Conservation (phyloP, 192 early-diverging fungal genomes). For the Polychytrium aggregatum region DNA sequence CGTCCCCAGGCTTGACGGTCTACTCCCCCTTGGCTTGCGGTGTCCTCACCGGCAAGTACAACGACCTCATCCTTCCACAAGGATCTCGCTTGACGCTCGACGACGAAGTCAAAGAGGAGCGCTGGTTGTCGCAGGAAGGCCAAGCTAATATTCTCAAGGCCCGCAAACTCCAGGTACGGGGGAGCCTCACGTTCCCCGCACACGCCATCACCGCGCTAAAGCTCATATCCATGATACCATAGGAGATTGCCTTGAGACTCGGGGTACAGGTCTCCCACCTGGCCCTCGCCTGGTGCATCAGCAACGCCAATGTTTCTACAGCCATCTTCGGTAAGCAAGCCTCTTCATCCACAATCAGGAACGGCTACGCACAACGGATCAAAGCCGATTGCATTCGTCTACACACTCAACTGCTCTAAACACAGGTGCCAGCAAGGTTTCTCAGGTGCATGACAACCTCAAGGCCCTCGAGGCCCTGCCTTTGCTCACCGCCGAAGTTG, state of each 20-base stretch:
- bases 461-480: constrained; percentile 42
- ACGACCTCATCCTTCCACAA: constrained; percentile 46
- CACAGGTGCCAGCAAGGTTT: constrained; percentile 52
- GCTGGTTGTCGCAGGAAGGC: constrained; percentile 62
- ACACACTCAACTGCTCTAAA: no score
- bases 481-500: constrained; percentile 56
- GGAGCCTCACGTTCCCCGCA: no score
- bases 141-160: constrained; percentile 57
- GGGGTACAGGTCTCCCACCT: constrained; percentile 52
- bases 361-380: no score
- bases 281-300: constrained; percentile 63
- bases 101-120: no score
- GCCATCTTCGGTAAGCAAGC: no score
- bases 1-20: no score
- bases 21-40: constrained; percentile 73
- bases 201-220: no score
- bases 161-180: constrained; percentile 34
- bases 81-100: no score
- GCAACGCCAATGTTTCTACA: constrained; percentile 46
- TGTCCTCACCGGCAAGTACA: constrained; percentile 63
- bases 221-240: no score
- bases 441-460: constrained; percentile 67
- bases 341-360: no score
- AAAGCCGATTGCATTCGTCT: no score
- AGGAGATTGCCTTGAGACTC: constrained; percentile 51